A percentile compares a stretch with the other conserved stretches of the same genome.
Evolutionary conservation across 495 filamentous ascomycete species (phyloP).

Genomic region (Amphirosellinia nigrospora): DNA sequence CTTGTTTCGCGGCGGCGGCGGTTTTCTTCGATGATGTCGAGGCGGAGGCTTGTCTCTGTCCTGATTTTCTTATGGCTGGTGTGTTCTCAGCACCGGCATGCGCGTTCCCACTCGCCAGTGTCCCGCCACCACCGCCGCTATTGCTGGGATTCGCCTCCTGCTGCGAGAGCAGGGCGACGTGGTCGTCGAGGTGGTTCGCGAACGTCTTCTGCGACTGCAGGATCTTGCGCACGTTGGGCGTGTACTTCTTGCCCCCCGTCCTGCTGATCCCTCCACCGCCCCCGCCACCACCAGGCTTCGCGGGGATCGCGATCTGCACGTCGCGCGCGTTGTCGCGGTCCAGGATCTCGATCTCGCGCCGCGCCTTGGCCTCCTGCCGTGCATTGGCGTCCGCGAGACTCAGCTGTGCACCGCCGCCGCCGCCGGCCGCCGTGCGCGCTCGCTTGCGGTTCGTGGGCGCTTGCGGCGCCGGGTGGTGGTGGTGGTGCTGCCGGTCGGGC

Average conservation of each 20-base stretch:
- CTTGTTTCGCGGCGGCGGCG: conserved; percentile 22
- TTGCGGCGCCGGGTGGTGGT: conserved; percentile 53
- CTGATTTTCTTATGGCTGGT: conserved; percentile 26
- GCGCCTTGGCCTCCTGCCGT: conserved; percentile 75
- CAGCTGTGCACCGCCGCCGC: conserved; percentile 37
- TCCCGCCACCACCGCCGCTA: neutral
- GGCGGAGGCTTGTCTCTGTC: conserved; percentile 15
- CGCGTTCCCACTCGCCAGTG: neutral
- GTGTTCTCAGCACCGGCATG: neutral
- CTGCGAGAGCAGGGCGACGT: conserved; percentile 70
- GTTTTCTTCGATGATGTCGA: neutral
- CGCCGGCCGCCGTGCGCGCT: conserved; percentile 56
- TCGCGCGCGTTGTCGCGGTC: conserved; percentile 78
- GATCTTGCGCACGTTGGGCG: conserved; percentile 85
- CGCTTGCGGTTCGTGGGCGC: conserved; percentile 63
- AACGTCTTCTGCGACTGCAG: conserved; percentile 92
- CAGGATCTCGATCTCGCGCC: conserved; percentile 78
- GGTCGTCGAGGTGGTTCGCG: conserved; percentile 87
- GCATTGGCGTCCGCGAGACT: conserved; percentile 68
- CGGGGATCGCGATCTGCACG: conserved; percentile 69
- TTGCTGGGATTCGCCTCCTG: conserved; percentile 44
- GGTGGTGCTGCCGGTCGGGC: conserved; percentile 63
- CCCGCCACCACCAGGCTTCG: conserved; percentile 6
- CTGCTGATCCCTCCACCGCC: conserved; percentile 16
- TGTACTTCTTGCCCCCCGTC: conserved; percentile 58